These are phyloP conservation scores for Hypholoma sublateritium DNA, from an alignment of 768 basidiomycete genomes.

Conservation along the genomic window DNA sequence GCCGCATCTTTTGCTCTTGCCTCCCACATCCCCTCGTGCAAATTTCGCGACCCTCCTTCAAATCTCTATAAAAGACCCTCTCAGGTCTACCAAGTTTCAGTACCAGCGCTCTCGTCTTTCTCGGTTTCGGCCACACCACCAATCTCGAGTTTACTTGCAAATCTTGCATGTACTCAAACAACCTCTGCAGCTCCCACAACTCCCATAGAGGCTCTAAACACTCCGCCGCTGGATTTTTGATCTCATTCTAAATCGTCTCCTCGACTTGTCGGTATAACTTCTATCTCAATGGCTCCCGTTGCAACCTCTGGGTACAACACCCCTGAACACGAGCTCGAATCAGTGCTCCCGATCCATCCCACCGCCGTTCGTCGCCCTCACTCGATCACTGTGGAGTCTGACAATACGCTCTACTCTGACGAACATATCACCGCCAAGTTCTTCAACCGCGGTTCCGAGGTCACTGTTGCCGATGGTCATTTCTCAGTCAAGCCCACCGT, in stretches of 20 bases:
- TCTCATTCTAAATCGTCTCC: slow-evolving; percentile 38
- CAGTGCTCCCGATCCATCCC: slow-evolving; percentile 73
- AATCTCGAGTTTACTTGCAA: slow-evolving; percentile 36
- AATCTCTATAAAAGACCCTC: slow-evolving; percentile 17
- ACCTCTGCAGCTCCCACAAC: slow-evolving; percentile 88
- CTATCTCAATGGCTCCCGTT: slow-evolving; percentile 49
- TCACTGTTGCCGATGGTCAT: slow-evolving; percentile 69
- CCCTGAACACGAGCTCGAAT: slow-evolving; percentile 71
- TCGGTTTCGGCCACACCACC: slow-evolving; percentile 17
- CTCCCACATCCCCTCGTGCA: neutral
- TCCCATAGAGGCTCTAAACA: slow-evolving; percentile 86
- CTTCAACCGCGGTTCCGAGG: slow-evolving; percentile 75
- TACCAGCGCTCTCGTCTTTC: neutral
- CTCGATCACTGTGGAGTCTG: slow-evolving; percentile 78
- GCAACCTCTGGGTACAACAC: slow-evolving; percentile 67
- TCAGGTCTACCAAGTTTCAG: slow-evolving; percentile 1
- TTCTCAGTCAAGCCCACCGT: slow-evolving; percentile 78
- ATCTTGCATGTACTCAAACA: slow-evolving; percentile 94
- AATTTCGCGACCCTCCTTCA: slow-evolving; percentile 1
- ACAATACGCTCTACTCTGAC: slow-evolving; percentile 78
- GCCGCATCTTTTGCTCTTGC: slow-evolving; percentile 6
- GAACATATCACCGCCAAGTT: slow-evolving; percentile 84
- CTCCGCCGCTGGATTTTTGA: slow-evolving; percentile 68
- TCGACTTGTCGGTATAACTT: slow-evolving; percentile 26
- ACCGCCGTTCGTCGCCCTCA: slow-evolving; percentile 79